Evolutionary conservation across 108 stramenopile species (phyloP).

Genomic region (Craspedostauros australis): DNA sequence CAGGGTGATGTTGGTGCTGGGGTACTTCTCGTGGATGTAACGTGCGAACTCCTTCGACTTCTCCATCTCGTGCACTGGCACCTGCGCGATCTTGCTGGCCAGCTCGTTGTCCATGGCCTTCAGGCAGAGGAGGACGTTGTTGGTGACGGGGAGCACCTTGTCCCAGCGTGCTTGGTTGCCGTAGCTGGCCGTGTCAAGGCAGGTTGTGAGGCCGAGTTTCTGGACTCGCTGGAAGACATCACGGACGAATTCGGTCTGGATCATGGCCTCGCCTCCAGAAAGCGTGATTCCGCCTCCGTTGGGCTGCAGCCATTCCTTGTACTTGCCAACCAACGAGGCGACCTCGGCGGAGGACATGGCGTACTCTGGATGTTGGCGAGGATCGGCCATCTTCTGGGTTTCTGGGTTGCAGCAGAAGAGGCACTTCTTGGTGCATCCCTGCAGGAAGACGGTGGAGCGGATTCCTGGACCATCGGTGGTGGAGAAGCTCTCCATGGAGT

Average conservation of each 20-base stretch:
- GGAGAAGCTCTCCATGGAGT: conserved; percentile 38
- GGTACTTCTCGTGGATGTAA: conserved; percentile 45
- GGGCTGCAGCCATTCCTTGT: conserved; percentile 40
- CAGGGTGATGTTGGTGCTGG: conserved; percentile 34
- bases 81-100: conserved; percentile 34
- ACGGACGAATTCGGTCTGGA: conserved; percentile 49
- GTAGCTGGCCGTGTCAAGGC: conserved; percentile 54
- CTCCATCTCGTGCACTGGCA: conserved; percentile 20
- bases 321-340: conserved; percentile 27
- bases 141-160: conserved; percentile 40
- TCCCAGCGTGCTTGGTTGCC: conserved; percentile 45
- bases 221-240: conserved; percentile 40
- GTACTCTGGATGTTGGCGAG: conserved; percentile 37
- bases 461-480: conserved; percentile 49
- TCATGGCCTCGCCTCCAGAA: conserved; percentile 55
- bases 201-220: conserved; percentile 47
- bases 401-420: conserved; percentile 61
- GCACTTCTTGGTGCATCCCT: conserved; percentile 61
- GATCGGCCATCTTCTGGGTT: conserved; percentile 44
- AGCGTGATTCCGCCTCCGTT: conserved; percentile 49
- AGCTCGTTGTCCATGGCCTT: conserved; percentile 56
- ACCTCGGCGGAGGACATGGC: conserved; percentile 46
- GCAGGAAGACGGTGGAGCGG: conserved; percentile 46
- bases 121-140: conserved; percentile 51
- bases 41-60: conserved; percentile 44